Evolutionary conservation across 129 eudicot genomes (phyloP), one percentile per base, ranked within the genome.

Genomic region (Centrapalus pauciflorus): DNA sequence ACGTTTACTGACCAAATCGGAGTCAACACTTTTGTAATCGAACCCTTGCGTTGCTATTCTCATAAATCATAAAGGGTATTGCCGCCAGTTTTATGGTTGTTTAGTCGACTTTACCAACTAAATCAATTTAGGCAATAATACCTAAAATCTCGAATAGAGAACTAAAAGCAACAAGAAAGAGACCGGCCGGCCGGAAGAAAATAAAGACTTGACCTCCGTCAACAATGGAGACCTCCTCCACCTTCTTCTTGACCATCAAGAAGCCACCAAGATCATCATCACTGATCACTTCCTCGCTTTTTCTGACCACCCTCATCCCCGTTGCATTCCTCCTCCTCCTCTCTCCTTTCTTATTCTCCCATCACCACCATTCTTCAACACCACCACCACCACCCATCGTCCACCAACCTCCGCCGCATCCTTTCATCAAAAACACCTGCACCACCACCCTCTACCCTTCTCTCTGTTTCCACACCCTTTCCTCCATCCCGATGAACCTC

Each of bases 391-490:
- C 70, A 3, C 37, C 64, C 34, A 10, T 16, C 73, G 71, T 24
- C 67, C 75, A 25, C 24, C 30, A 4, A 3, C 64, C 58, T 1
- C 55, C 57, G 8, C 74, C 59, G 5, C 64, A 75, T 20, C 52
- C 83, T 2, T 46, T 82, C 66, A 82, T 85, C 86, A 80, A 78
- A 38, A 80, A 58, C 37, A 86, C 96, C 26, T 88, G 96, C 82
- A 25, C 49, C 61, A 73, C 41, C 64, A 81, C 94, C 10, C 85
- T 83, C 38, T 76, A 83, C 84, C 82, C 94, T 7, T 76, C 86
- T 26, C 73, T 81, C 62, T 84, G 97, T 59, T 54, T 58, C 20
- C 62, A 82, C 56, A 79, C 86, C 8, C 66, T 90, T 14, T 81
- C 92, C 17, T 58, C 76, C 63, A 23, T 74, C 58, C 62, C 72